A percentile compares a stretch with the other conserved stretches of the same genome.
phyloP scores from a whole-genome alignment of 1,139 yeast genomes.

The Kurtzmaniella quercitrusa region DNA sequence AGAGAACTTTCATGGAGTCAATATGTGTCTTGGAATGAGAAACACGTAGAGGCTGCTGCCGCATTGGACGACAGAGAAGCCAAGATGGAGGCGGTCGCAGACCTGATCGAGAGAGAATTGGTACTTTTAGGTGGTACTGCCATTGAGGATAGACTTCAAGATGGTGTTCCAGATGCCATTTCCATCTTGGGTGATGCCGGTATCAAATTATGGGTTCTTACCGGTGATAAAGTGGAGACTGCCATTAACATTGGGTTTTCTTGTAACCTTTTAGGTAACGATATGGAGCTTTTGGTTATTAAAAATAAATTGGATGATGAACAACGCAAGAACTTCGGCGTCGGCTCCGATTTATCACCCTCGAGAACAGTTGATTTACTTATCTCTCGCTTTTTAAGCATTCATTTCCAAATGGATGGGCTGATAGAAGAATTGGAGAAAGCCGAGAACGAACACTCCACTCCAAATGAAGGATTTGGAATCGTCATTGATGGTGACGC shows the following conservation, averaged over 20 bases:
- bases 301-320: constrained; percentile 20
- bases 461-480: constrained; percentile 46
- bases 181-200: constrained; percentile 85
- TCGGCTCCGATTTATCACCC: constrained; percentile 27
- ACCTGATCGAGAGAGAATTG: constrained; percentile 72
- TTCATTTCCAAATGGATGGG: constrained; percentile 32
- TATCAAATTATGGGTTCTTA: constrained; percentile 92
- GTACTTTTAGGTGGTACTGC: constrained; percentile 92
- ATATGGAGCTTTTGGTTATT: constrained; percentile 81
- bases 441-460: constrained; percentile 47
- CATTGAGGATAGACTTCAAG: constrained; percentile 92
- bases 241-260: constrained; percentile 97
- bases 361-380: constrained; percentile 26
- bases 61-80: constrained; percentile 61
- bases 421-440: constrained; percentile 2
- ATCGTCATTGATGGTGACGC: constrained; percentile 57
- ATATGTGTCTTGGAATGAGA: constrained; percentile 40
- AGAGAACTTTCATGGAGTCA: constrained; percentile 41
- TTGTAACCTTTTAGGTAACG: constrained; percentile 81
- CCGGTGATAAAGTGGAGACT: constrained; percentile 97
- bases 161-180: constrained; percentile 94
- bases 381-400: constrained; percentile 35
- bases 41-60: constrained; percentile 40
- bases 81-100: constrained; percentile 72
- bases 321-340: constrained; percentile 30